These are phyloP conservation scores for Pezicula rhizophila DNA, from an alignment of 2,329 filamentous ascomycete species.

Conservation along the genomic window DNA sequence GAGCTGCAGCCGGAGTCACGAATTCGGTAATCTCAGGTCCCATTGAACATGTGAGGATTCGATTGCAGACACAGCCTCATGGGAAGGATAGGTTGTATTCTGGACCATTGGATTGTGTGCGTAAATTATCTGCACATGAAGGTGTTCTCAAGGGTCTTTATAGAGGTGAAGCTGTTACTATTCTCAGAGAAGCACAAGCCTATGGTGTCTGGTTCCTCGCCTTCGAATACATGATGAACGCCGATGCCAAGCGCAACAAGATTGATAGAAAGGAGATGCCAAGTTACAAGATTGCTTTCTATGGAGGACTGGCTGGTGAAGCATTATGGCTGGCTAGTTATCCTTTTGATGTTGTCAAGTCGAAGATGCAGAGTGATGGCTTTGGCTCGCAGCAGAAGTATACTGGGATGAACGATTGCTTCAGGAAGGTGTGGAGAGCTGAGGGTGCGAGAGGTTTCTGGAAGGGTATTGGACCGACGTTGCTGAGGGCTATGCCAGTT, in stretches of 20 bases:
- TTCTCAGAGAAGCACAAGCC: slow-evolving; percentile 84
- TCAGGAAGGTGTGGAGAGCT: slow-evolving; percentile 69
- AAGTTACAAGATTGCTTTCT: slow-evolving; percentile 79
- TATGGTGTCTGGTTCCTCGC: slow-evolving; percentile 94
- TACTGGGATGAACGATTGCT: slow-evolving; percentile 81
- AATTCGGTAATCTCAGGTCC: slow-evolving; percentile 85
- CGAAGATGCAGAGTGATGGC: slow-evolving; percentile 98
- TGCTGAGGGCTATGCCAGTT: slow-evolving; percentile 94
- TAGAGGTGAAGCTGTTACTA: slow-evolving; percentile 79
- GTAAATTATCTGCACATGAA: slow-evolving; percentile 65
- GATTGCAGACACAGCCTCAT: slow-evolving; percentile 93
- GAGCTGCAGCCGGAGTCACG: slow-evolving; percentile 86
- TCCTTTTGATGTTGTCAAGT: slow-evolving; percentile 96
- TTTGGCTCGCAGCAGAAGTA: slow-evolving; percentile 70
- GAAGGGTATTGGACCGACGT: slow-evolving; percentile 86
- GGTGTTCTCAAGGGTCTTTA: slow-evolving; percentile 72
- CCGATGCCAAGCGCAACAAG: slow-evolving; percentile 72
- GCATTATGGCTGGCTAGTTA: slow-evolving; percentile 90
- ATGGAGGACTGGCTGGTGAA: slow-evolving; percentile 91
- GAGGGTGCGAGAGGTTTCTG: slow-evolving; percentile 85
- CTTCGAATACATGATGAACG: slow-evolving; percentile 96
- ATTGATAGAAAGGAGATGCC: slow-evolving; percentile 72
- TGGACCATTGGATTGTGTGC: slow-evolving; percentile 85
- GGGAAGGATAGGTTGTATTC: slow-evolving; percentile 70
- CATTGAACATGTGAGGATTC: slow-evolving; percentile 95